A percentile compares a stretch with the other conserved stretches of the same genome.
Evolutionary conservation across 2,329 filamentous ascomycete genomes (phyloP).

Genomic region (Fusarium drepaniforme): DNA sequence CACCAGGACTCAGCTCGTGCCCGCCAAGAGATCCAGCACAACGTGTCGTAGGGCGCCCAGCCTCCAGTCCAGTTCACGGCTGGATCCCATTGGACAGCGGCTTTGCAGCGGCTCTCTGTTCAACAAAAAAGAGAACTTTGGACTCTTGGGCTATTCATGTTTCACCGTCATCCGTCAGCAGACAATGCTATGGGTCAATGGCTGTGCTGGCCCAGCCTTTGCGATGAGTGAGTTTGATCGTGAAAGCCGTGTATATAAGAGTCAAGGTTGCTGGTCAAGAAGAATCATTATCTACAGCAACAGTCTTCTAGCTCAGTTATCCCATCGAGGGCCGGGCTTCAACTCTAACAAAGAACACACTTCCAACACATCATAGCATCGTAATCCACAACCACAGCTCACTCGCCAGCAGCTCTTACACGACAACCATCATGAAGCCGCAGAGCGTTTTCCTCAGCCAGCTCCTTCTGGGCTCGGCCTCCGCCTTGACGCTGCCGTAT

Average conservation of each 20-base stretch:
- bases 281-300: not conserved
- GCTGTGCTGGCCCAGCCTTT: conserved; percentile 1
- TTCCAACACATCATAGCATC: not conserved
- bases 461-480: not conserved
- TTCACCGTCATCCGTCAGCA: not conserved
- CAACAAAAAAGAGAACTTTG: not conserved
- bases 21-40: not conserved
- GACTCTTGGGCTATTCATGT: not conserved
- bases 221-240: not conserved
- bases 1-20: not conserved
- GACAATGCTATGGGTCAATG: not conserved
- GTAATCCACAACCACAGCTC: not conserved
- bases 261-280: not conserved
- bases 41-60: not conserved
- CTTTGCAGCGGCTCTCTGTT: not conserved
- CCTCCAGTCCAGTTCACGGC: not conserved
- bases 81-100: not conserved
- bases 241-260: not conserved
- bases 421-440: conserved; percentile 10
- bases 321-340: too few species aligned
- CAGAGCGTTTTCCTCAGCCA: not conserved
- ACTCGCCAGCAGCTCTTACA: not conserved
- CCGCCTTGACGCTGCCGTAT: conserved; percentile 5
- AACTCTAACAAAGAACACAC: too few species aligned
- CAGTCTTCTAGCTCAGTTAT: not conserved